Conservation (phyloP, 176 grass and related monocot species). For the Puya raimondii region DNA sequence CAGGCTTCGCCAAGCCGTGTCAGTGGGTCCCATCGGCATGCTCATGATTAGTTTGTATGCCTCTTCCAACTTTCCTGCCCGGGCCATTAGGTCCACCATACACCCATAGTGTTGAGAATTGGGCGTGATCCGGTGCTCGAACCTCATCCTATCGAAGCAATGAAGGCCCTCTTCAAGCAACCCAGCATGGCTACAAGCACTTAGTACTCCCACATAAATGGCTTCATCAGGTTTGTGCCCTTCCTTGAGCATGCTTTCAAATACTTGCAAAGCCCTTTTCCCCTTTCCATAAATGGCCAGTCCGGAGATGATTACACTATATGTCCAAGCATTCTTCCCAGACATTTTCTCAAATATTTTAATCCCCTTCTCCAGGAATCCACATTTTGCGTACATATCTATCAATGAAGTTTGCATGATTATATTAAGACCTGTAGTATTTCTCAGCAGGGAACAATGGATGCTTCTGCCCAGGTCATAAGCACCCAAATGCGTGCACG, state of each 20-base stretch:
- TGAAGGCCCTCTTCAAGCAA: conserved; percentile 54
- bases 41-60: conserved; percentile 41
- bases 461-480: conserved; percentile 43
- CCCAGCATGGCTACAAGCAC: conserved; percentile 57
- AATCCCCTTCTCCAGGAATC: conserved; percentile 33
- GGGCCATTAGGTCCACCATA: conserved; percentile 68
- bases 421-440: conserved; percentile 35
- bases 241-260: conserved; percentile 48
- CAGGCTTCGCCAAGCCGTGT: conserved; percentile 54
- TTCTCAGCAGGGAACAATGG: conserved; percentile 51
- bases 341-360: conserved; percentile 38
- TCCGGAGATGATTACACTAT: conserved; percentile 53
- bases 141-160: conserved; percentile 74
- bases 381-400: conserved; percentile 76
- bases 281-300: conserved; percentile 56
- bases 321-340: conserved; percentile 48
- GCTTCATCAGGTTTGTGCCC: conserved; percentile 42
- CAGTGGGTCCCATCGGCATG: conserved; percentile 47
- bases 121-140: conserved; percentile 48
- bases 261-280: conserved; percentile 38
- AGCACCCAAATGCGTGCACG: conserved; percentile 49
- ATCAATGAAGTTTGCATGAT: conserved; percentile 58
- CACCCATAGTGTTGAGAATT: conserved; percentile 72
- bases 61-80: conserved; percentile 45
- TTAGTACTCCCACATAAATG: conserved; percentile 62